Conservation (phyloP, 2,329 filamentous ascomycete species). For the Fusarium sp. region DNA sequence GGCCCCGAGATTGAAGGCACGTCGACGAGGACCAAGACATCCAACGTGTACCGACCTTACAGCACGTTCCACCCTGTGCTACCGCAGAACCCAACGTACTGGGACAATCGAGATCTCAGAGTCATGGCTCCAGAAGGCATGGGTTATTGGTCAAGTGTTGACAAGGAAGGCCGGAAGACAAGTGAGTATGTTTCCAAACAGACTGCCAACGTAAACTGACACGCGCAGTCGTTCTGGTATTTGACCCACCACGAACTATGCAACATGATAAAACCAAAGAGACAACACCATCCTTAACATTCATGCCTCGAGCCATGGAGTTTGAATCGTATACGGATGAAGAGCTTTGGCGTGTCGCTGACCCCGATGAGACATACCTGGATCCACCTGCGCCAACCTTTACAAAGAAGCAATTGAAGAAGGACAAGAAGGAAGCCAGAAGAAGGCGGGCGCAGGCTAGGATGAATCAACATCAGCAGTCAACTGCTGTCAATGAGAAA, state of each 20-base stretch:
- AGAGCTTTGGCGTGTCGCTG: conserved; percentile 43
- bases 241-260: conserved; percentile 43
- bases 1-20: conserved; percentile 9
- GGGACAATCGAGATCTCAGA: conserved; percentile 45
- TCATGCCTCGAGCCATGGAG: conserved; percentile 47
- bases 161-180: conserved; percentile 31
- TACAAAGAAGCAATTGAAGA: not conserved
- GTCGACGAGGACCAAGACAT: conserved; percentile 33
- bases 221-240: conserved; percentile 37
- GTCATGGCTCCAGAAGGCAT: conserved; percentile 46
- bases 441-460: conserved; percentile 14
- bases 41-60: conserved; percentile 46
- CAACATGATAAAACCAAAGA: conserved; percentile 35
- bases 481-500: conserved; percentile 17
- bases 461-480: not conserved
- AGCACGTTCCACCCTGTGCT: conserved; percentile 44
- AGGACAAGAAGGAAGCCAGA: conserved; percentile 23
- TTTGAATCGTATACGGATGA: conserved; percentile 47
- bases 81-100: conserved; percentile 36
- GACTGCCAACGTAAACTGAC: not conserved
- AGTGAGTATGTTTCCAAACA: conserved; percentile 18
- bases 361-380: conserved; percentile 43
- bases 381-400: conserved; percentile 41
- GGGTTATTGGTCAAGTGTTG: conserved; percentile 42
- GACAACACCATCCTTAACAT: conserved; percentile 39